Percentiles rank a stretch among this genome's conserved stretches.
These are phyloP conservation scores for Fusarium sp. DNA, from an alignment of 2,329 filamentous ascomycete genomes.

Conservation along the genomic window DNA sequence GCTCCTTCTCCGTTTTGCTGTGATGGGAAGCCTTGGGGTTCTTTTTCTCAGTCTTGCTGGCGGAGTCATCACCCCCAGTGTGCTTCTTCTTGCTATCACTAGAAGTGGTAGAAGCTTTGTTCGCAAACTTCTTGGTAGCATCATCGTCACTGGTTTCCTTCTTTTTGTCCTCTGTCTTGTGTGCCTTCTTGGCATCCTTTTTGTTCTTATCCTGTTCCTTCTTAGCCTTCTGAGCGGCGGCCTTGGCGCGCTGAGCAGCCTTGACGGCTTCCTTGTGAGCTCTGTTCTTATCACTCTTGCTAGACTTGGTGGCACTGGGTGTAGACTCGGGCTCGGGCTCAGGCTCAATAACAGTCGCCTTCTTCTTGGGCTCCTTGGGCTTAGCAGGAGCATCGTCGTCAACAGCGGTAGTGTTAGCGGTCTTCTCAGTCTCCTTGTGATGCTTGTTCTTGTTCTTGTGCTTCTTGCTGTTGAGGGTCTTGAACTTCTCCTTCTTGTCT, in stretches of 20 bases:
- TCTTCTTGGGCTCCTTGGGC: slow-evolving; percentile 3
- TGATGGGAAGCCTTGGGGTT: background rate
- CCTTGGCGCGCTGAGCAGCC: background rate
- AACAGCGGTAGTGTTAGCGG: background rate
- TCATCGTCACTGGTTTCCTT: background rate
- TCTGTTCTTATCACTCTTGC: background rate
- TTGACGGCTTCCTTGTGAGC: background rate
- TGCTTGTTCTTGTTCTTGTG: too few relatives aligned
- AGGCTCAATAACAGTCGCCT: background rate
- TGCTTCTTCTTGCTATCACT: background rate
- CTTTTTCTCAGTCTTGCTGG: background rate
- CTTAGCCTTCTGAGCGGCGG: too few relatives aligned
- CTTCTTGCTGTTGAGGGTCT: background rate
- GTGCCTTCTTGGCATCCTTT: background rate
- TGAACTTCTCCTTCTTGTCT: background rate
- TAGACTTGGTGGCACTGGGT: background rate
- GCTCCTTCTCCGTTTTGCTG: background rate
- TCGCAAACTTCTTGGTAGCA: too few relatives aligned
- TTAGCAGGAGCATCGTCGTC: background rate
- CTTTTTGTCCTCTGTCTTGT: slow-evolving; percentile 10
- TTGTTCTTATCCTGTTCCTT: too few relatives aligned
- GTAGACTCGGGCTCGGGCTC: background rate
- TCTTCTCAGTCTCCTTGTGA: too few relatives aligned
- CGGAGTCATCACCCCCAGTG: background rate
- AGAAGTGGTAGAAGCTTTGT: background rate